Base-by-base conservation (phyloP, 305 asterid species). In the Plantago coronopus region DNA sequence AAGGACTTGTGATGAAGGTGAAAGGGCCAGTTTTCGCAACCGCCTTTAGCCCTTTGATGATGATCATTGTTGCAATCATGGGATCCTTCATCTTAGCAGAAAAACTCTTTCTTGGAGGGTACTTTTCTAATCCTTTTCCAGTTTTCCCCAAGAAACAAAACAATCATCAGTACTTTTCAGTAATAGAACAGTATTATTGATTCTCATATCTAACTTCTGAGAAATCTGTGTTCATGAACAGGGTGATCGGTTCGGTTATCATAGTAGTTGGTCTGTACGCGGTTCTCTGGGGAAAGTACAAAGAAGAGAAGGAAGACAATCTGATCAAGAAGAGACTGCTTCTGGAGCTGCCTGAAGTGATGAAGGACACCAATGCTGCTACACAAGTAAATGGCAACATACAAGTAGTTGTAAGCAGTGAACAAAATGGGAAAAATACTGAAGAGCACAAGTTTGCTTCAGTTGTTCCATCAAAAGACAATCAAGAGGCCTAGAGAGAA, bases 11-110 rank as follows among this genome's bases (percentile, higher is more conserved):
- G 61, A 88, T 86, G 95, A 74, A 88, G 74, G 74, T 57, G 57
- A 86, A 84, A 75, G 96, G 96, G 13, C 96, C 96, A 3, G 96
- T 88, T 17, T 88, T 88, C 51, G 95, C 78, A 0, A 83, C 96
- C 7, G 93, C 96, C 22, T 88, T 88, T 34, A 88, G 96, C 76
- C 96, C 96, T n/a, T 69, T 88, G 74, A 88, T 88, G 96, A 88
- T 88, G 96, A 85, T 85, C 78, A 75, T 88, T 8, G 96, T 88
- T 7, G 95, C 96, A 5, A 54, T 88, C 65, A 71, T 88, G 91
- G 96, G 96, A 0, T 88, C 89, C 8, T 83, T 83, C 62, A 85
- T 88, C 45, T 78, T 88, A 31, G 83, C 91, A 3, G 96, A 88
- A 57, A 88, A 81, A 57, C 85, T 88, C 71, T 88, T 76, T 55